Evolutionary conservation across 2,329 filamentous ascomycete genomes (phyloP).

Genomic region (Huntiella bhutanensis): DNA sequence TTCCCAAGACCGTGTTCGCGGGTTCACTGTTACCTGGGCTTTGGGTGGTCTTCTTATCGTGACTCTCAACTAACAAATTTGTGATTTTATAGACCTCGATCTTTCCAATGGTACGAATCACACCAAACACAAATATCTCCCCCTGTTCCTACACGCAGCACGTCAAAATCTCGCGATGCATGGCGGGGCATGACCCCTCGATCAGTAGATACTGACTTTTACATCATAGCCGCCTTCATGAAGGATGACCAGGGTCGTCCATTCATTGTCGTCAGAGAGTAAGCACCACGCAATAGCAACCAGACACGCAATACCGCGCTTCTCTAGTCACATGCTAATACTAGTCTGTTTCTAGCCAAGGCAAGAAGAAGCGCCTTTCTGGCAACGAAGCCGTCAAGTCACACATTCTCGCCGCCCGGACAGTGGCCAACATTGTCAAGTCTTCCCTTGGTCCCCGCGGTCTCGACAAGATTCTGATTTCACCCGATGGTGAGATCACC

Average conservation of each 20-base stretch:
- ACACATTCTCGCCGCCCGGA: slow-evolving; percentile 90
- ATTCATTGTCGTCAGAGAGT: slow-evolving; percentile 98
- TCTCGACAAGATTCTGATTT: slow-evolving; percentile 98
- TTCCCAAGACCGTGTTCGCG: background rate
- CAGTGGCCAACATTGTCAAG: slow-evolving; percentile 93
- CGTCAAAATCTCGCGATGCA: slow-evolving; percentile 4
- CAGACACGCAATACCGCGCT: background rate
- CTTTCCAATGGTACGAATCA: slow-evolving; percentile 53
- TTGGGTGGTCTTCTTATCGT: too few relatives aligned
- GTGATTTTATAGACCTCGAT: slow-evolving; percentile 46
- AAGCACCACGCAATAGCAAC: slow-evolving; percentile 22
- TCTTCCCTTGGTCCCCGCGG: slow-evolving; percentile 88
- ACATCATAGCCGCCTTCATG: slow-evolving; percentile 45
- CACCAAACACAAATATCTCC: background rate
- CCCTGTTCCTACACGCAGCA: slow-evolving; percentile 8
- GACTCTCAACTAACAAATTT: background rate
- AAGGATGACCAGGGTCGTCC: slow-evolving; percentile 95
- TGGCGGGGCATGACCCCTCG: slow-evolving; percentile 6
- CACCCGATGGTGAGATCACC: slow-evolving; percentile 94
- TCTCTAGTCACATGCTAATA: slow-evolving; percentile 13
- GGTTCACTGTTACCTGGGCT: too few relatives aligned
- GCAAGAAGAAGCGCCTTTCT: slow-evolving; percentile 91
- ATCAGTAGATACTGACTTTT: slow-evolving; percentile 5
- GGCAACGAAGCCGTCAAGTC: slow-evolving; percentile 96
- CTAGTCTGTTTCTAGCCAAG: slow-evolving; percentile 43